phyloP scores from a whole-genome alignment of 441 rosid species.

The Theobroma grandiflorum region DNA sequence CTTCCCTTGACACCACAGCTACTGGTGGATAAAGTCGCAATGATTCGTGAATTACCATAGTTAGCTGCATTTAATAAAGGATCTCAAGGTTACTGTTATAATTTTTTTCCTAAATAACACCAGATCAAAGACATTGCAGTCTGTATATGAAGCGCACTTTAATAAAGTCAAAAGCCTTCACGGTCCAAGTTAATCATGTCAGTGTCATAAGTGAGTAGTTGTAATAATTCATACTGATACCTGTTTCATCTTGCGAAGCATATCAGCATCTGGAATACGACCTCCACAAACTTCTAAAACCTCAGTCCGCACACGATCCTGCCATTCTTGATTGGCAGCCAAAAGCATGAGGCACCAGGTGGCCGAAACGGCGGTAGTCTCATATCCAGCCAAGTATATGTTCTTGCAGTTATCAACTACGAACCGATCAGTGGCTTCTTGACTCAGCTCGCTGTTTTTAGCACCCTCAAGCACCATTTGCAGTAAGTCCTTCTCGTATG shows the following conservation, averaged over 20 bases:
- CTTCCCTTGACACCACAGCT: constrained; percentile 74
- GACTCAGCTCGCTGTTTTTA: constrained; percentile 33
- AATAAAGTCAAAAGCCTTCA: background rate
- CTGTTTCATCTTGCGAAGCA: constrained; percentile 53
- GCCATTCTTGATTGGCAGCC: constrained; percentile 60
- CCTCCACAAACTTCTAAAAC: constrained; percentile 44
- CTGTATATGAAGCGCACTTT: background rate
- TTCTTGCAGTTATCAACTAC: constrained; percentile 64
- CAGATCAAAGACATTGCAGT: background rate
- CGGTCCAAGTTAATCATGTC: background rate
- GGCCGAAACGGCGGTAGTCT: constrained; percentile 57
- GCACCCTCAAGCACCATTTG: constrained; percentile 51
- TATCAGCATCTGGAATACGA: constrained; percentile 39
- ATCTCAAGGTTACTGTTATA: background rate
- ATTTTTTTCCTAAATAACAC: background rate
- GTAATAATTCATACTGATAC: constrained; percentile 31
- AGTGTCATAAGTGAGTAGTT: background rate
- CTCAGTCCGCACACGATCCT: constrained; percentile 49
- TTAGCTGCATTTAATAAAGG: constrained; percentile 49
- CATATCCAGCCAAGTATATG: constrained; percentile 58
- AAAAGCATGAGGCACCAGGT: constrained; percentile 60
- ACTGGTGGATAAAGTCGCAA: constrained; percentile 78
- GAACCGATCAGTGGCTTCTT: constrained; percentile 42
- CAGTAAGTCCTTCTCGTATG: constrained; percentile 21
- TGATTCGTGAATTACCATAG: constrained; percentile 76